Evolutionary conservation across 768 basidiomycete genomes (phyloP).

Genomic region (Podaxis sp.): DNA sequence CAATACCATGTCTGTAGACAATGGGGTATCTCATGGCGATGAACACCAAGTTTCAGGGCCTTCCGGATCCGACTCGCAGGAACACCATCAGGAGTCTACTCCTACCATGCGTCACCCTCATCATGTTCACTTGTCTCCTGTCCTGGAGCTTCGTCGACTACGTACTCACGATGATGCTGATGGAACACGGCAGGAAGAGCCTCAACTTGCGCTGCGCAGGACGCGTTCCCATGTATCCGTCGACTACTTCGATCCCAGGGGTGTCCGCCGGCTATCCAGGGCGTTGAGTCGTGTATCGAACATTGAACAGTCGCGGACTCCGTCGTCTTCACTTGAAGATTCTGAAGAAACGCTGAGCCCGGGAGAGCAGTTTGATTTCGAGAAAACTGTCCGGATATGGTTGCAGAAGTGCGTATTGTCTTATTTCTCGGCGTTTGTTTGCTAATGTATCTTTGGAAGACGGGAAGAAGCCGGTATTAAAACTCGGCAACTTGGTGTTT

Average conservation of each 20-base stretch:
- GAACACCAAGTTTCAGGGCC: not conserved
- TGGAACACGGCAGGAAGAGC: not conserved
- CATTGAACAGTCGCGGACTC: conserved; percentile 7
- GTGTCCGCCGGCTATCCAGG: conserved; percentile 40
- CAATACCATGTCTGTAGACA: not conserved
- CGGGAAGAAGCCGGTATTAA: conserved; percentile 49
- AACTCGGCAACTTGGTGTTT: conserved; percentile 57
- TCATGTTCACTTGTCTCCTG: not conserved
- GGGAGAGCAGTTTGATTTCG: conserved; percentile 36
- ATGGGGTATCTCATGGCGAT: not conserved
- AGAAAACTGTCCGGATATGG: conserved; percentile 30
- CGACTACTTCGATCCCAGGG: conserved; percentile 55
- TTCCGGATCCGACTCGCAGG: not conserved
- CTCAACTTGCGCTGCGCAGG: not conserved
- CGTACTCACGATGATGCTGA: not conserved
- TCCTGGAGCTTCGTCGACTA: not conserved
- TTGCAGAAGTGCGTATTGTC: conserved; percentile 33
- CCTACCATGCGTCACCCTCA: not conserved
- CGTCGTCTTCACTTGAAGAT: conserved; percentile 17
- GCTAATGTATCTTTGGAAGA: conserved; percentile 28
- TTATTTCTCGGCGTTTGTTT: not conserved
- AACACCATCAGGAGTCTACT: not conserved
- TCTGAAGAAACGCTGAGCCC: conserved; percentile 26
- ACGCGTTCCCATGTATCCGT: conserved; percentile 35
- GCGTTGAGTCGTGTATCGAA: conserved; percentile 32